These are phyloP conservation scores for Sclerotinia minor DNA, from an alignment of 2,329 filamentous ascomycete species.

Conservation along the genomic window DNA sequence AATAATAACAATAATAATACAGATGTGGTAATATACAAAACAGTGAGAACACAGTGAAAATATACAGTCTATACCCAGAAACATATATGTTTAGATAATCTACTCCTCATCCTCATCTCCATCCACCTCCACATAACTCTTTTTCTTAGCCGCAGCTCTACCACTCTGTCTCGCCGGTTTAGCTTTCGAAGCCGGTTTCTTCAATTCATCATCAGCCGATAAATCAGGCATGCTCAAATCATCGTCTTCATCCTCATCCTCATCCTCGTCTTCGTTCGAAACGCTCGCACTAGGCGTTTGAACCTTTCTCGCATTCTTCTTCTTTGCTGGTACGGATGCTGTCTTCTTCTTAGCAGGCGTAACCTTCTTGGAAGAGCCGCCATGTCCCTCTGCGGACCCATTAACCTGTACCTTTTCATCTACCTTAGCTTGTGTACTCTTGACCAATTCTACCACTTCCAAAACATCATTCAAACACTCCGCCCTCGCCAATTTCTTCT, in stretches of 20 bases:
- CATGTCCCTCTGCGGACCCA: conserved; percentile 21
- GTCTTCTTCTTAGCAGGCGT: conserved; percentile 31
- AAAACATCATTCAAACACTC: conserved; percentile 34
- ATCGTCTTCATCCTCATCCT: conserved; percentile 39
- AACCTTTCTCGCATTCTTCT: conserved; percentile 14
- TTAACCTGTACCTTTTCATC: conserved; percentile 15
- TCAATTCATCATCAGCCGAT: conserved; percentile 38
- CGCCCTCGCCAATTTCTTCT: conserved; percentile 31
- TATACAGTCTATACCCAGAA: not conserved
- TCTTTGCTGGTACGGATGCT: conserved; percentile 41
- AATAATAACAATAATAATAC: too few species aligned
- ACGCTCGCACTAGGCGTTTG: conserved; percentile 16
- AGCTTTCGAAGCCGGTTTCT: conserved; percentile 13
- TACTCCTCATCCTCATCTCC: conserved; percentile 2
- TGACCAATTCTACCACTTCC: conserved; percentile 36
- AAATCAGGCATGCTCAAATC: conserved; percentile 45
- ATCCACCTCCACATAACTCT: conserved; percentile 21
- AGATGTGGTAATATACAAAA: not conserved
- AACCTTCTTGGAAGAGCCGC: conserved; percentile 28
- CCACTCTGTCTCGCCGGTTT: conserved; percentile 31
- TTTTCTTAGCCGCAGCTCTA: conserved; percentile 31
- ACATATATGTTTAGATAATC: not conserved
- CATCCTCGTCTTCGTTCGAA: conserved; percentile 27
- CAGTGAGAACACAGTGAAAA: not conserved
- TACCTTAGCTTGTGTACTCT: conserved; percentile 22